A percentile compares a stretch with the other conserved stretches of the same genome.
phyloP scores from a whole-genome alignment of 306 rosid genomes.

The Inga leiocalycina region DNA sequence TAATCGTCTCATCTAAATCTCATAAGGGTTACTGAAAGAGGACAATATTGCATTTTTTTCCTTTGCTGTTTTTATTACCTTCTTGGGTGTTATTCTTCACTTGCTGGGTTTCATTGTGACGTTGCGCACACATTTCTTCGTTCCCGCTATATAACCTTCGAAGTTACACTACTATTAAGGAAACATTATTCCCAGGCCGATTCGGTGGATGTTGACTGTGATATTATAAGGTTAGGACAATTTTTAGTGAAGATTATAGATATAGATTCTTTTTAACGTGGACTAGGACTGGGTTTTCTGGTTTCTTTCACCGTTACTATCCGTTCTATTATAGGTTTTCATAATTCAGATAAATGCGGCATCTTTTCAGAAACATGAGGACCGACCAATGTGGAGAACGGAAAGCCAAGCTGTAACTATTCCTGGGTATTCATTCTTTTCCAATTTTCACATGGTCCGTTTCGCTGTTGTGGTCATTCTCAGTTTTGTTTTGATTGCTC shows the following conservation, averaged over 20 bases:
- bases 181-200: not conserved
- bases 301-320: conserved; percentile 3
- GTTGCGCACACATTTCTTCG: not conserved
- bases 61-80: not conserved
- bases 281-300: conserved; percentile 23
- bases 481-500: not conserved
- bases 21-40: not conserved
- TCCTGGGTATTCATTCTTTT: conserved; percentile 31
- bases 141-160: not conserved
- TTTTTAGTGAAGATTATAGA: not conserved
- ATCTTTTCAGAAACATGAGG: conserved; percentile 35
- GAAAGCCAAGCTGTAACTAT: conserved; percentile 42
- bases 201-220: not conserved
- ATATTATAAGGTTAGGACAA: not conserved
- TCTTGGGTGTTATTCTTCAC: not conserved
- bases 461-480: not conserved
- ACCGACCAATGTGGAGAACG: conserved; percentile 71
- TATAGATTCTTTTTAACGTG: conserved; percentile 40
- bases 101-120: conserved; percentile 3
- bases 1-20: not conserved
- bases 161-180: not conserved
- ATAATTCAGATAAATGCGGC: conserved; percentile 13
- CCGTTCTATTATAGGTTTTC: conserved; percentile 8
- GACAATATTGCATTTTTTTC: not conserved
- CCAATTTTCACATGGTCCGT: not conserved